A percentile compares a stretch with the other conserved stretches of the same genome.
phyloP scores from a whole-genome alignment of 2,329 filamentous ascomycete genomes.

The Aspergillus eucalypticola region DNA sequence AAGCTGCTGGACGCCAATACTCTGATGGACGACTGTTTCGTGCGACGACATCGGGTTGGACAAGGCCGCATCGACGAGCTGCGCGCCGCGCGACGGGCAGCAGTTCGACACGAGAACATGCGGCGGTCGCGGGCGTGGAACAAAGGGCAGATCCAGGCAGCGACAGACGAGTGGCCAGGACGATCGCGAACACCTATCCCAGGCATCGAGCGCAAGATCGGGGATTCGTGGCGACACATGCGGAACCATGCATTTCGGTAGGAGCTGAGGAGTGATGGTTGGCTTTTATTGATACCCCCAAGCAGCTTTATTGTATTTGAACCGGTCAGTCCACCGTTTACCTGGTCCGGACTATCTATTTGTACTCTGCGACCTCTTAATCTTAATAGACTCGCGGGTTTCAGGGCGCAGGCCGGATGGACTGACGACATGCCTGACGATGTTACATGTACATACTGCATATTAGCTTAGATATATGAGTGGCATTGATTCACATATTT shows the following conservation, averaged over 20 bases:
- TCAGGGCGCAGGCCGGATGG: neutral
- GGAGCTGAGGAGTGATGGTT: neutral
- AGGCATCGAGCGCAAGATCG: constrained; percentile 35
- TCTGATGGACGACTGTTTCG: constrained; percentile 80
- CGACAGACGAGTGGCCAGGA: constrained; percentile 36
- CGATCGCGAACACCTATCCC: constrained; percentile 30
- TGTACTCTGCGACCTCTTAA: neutral
- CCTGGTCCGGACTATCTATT: neutral
- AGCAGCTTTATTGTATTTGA: constrained; percentile 1
- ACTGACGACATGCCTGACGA: neutral
- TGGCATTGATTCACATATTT: neutral
- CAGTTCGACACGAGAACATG: constrained; percentile 44
- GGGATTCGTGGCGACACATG: constrained; percentile 38
- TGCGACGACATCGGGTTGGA: constrained; percentile 74
- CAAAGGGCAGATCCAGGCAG: constrained; percentile 35
- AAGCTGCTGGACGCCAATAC: constrained; percentile 77
- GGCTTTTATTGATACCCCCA: constrained; percentile 21
- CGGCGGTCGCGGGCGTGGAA: constrained; percentile 39
- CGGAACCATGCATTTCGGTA: constrained; percentile 37
- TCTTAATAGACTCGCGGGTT: neutral
- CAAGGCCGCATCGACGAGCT: constrained; percentile 79
- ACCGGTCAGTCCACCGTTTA: neutral
- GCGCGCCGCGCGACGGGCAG: constrained; percentile 65
- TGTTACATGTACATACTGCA: neutral
- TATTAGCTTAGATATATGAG: neutral